Evolutionary conservation across 192 early-diverging fungal genomes (phyloP), one percentile per base, ranked within the genome.

Genomic region (Coemansia sp.): DNA sequence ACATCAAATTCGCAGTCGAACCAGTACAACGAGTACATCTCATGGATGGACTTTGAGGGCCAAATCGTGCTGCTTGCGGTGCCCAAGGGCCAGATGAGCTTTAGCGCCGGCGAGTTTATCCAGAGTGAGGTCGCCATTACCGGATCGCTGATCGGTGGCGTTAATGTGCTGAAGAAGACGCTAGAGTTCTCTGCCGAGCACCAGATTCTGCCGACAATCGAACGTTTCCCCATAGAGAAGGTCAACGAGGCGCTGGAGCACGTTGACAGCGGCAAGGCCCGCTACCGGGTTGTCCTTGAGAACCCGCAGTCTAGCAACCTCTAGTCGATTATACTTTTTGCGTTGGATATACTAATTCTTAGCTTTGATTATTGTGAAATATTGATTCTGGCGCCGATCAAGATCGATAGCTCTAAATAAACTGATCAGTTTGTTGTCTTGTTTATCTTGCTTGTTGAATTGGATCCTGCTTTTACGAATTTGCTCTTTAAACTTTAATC

Each of bases 151-250:
- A 85, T 91, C 24, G 90, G 87, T 54, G 79, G 86, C 11, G 64
- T 85, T 50, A 65, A 84, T 39, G 76, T 87, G 7, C 70, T 90
- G 43, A 73, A 78, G 23, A 70, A 85, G 59, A 91, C 88, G 80
- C 70, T 92, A 1, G 81, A 90, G 27, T 87, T 91, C 66, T 88
- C 89, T 1, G 83, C 84, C 25, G 65, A 88, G 67, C 84, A 89
- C 65, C 76, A 87, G 32, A 84, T 93, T 64, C 80, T 76, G 59
- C 84, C 90, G 2, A 73, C 76, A 59, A 86, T 93, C 58, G 88
- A 92, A 48, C 81, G 83, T 29, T 72, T 83, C 43, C 86, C 87
- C 4, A 84, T 90, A 65, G 60, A 81, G 19, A 73, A 91, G 43
- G 76, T 84, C 29, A 78, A 83, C 51, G 83, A 85, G 39, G 90